Base-by-base conservation (phyloP, 1,139 yeast genomes). In the Pichia sp. region DNA sequence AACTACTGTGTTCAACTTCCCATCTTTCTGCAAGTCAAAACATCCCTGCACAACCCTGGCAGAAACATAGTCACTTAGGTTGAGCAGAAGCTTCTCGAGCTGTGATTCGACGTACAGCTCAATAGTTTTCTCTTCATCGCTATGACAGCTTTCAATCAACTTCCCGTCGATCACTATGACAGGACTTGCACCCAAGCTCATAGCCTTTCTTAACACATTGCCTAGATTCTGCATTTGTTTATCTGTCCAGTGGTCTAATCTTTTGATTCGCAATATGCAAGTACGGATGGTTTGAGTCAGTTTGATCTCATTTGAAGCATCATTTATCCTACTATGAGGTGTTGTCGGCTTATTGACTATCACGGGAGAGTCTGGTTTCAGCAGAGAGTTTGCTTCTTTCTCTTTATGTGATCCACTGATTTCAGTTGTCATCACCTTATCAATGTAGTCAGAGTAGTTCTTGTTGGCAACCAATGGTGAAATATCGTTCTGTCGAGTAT, bases 211-310 rank as follows among this genome's bases (percentile, higher is more conserved):
- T n/a, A 66, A 37, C 0, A 68, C 64, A 4, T 46, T 38, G 3
- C 59, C 60, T 18, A 66, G 53, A 9, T 59, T 58, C 15, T 40
- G 33, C 13, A 63, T 30, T 2, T 52, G 52, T 0, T 50, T 50
- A 3, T 34, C 26, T 22, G 31, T 10, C 57, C 42, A 31, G 53
- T 47, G 17, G 19, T 60, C 53, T 15, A 67, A 58, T 22, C 57
- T 52, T 33, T 69, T 63, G 15, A 77, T 58, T 46, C 70, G 69
- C 47, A 77, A 59, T 10, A 77, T 46, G 1, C 80, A 76, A 7
- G 76, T 46, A 39, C 84, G 53, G 22, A 74, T 57, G 0, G 79
- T 58, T 27, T 72, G 58, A 30, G 64, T 69, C 21, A 74, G 54
- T 32, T 66, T 63, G 7, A 71, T 57, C 22, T 56, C 59, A 18